A percentile compares a stretch with the other conserved stretches of the same genome.
Conservation (phyloP, 345 rosid species). For the Angophora floribunda region DNA sequence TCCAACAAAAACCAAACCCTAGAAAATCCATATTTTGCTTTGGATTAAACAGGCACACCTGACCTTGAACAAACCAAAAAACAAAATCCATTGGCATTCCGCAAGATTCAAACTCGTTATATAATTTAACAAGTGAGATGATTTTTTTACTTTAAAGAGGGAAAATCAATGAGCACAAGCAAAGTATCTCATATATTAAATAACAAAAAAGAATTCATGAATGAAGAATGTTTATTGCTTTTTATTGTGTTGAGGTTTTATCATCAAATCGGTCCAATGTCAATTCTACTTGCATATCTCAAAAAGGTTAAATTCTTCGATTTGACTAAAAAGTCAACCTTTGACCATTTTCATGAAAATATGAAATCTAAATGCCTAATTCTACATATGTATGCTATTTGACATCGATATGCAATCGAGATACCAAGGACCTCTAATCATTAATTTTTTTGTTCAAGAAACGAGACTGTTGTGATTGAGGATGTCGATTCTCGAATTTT, state of each 20-base stretch:
- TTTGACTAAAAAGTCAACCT: too few species aligned
- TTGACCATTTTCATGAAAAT: too few species aligned
- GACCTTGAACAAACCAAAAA: not conserved
- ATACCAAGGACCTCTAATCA: too few species aligned
- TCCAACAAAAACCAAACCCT: not conserved
- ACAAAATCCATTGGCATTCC: not conserved
- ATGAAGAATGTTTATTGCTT: not conserved
- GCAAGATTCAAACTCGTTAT: accelerated
- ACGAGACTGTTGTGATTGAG: too few species aligned
- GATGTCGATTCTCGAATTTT: too few species aligned
- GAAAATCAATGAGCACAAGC: accelerated
- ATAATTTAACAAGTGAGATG: not conserved
- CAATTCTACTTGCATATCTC: not conserved
- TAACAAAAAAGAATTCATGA: not conserved
- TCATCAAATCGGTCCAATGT: not conserved
- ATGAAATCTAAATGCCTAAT: too few species aligned
- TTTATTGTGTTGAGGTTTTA: accelerated
- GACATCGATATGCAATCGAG: too few species aligned
- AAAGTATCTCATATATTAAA: not conserved
- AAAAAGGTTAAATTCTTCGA: too few species aligned
- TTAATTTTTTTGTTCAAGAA: too few species aligned
- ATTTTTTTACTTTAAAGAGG: not conserved
- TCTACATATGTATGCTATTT: too few species aligned
- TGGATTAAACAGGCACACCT: not conserved
- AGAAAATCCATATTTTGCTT: not conserved